Percentiles rank a stretch among this genome's conserved stretches.
Evolutionary conservation across 2,329 filamentous ascomycete genomes (phyloP).

Genomic region (Didymella arachidicola): DNA sequence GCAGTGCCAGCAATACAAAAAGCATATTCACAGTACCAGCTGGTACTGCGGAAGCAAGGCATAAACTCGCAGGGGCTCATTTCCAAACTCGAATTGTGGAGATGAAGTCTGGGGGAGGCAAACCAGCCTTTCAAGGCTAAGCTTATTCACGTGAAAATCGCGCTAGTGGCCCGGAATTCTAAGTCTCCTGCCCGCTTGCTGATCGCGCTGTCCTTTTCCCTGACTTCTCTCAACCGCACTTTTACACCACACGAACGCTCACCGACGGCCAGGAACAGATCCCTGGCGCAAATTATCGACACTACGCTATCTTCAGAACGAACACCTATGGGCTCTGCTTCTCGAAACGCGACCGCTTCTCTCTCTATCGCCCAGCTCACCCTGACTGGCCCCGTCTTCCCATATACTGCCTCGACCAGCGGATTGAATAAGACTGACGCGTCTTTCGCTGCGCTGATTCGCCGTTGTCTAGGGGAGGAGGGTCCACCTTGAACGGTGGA

Average conservation of each 20-base stretch:
- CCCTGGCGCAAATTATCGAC: conserved; percentile 41
- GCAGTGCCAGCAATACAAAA: not conserved
- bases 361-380: conserved; percentile 42
- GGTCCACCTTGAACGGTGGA: conserved; percentile 64
- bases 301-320: conserved; percentile 33
- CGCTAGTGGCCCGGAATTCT: conserved; percentile 30
- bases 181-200: conserved; percentile 29
- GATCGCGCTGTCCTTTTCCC: conserved; percentile 28
- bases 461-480: conserved; percentile 54
- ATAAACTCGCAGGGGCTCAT: conserved; percentile 12
- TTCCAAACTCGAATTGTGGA: conserved; percentile 13
- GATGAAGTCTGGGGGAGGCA: conserved; percentile 27
- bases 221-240: conserved; percentile 28
- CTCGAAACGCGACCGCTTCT: conserved; percentile 43
- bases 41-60: conserved; percentile 13
- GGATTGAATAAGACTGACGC: conserved; percentile 54
- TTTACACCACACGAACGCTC: conserved; percentile 26
- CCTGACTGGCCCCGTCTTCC: conserved; percentile 46
- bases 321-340: conserved; percentile 57
- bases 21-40: not conserved
- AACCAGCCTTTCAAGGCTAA: conserved; percentile 27
- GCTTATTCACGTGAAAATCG: conserved; percentile 37
- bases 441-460: conserved; percentile 57
- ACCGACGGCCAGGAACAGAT: conserved; percentile 37
- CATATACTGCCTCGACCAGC: conserved; percentile 47